phyloP scores from a whole-genome alignment of 2,329 filamentous ascomycete species.

The Fusarium coicis region DNA sequence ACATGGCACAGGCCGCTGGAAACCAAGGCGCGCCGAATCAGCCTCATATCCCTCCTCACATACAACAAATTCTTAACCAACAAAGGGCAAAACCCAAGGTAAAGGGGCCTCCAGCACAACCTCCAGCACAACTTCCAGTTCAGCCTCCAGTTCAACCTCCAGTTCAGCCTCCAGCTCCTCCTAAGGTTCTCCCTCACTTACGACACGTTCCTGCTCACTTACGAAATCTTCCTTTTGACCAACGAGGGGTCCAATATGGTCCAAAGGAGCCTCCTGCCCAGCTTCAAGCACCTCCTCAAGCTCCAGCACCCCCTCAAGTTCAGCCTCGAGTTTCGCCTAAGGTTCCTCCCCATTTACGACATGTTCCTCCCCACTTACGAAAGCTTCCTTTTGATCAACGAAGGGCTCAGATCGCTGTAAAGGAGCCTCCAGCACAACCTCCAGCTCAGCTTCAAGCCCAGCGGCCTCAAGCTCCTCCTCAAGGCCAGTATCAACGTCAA shows the following conservation, averaged over 20 bases:
- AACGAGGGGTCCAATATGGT: not conserved
- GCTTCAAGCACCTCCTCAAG: not conserved
- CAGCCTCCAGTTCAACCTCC: not conserved
- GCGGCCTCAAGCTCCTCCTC: not conserved
- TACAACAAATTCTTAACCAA: not conserved
- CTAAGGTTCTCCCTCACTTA: not conserved
- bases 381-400: no score
- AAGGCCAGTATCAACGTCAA: no score
- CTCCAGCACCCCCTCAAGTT: not conserved
- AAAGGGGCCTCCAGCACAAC: not conserved
- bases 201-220: not conserved
- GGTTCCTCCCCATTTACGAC: no score
- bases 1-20: not conserved
- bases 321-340: no score
- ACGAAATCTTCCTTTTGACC: not conserved
- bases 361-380: no score
- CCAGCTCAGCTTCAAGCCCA: not conserved
- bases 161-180: not conserved
- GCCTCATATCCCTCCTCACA: not conserved
- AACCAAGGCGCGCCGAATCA: not conserved
- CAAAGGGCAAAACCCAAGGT: not conserved
- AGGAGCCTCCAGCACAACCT: not conserved
- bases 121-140: not conserved
- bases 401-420: no score
- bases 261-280: not conserved